Percentiles rank a stretch among this genome's conserved stretches.
These are phyloP conservation scores for Oxytropis ochrocephala DNA, from an alignment of 306 rosid genomes.

Conservation along the genomic window DNA sequence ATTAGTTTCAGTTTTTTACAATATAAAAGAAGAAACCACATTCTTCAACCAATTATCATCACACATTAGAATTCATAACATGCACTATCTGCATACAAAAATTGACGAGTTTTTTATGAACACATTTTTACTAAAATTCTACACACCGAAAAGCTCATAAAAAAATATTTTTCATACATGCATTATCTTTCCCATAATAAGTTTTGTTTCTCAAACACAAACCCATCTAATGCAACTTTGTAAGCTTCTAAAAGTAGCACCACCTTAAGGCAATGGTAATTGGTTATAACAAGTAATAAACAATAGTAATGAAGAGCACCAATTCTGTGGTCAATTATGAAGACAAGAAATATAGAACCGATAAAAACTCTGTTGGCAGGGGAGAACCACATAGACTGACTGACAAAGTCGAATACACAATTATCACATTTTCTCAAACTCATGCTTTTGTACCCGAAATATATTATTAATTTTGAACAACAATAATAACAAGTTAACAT, in stretches of 20 bases:
- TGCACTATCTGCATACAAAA: background rate
- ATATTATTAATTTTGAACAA: constrained; percentile 16
- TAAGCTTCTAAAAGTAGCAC: background rate
- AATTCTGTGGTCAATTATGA: background rate
- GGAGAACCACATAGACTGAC: no score
- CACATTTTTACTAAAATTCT: background rate
- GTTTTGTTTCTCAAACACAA: background rate
- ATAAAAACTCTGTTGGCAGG: no score
- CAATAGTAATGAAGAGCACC: no score
- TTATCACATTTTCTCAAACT: background rate
- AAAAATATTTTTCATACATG: no score
- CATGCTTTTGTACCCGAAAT: background rate
- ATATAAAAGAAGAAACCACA: no score
- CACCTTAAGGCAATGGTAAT: background rate
- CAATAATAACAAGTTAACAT: background rate
- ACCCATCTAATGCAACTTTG: background rate
- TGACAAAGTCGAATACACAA: no score
- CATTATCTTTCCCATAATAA: no score
- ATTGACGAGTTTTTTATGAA: background rate
- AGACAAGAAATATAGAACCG: background rate
- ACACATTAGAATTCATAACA: no score
- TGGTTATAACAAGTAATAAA: background rate
- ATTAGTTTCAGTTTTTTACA: no score
- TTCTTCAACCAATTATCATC: no score
- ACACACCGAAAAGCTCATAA: background rate